Evolutionary conservation across 306 rosid species (phyloP), one percentile per base, ranked within the genome.

Genomic region (Begonia masoniana): DNA sequence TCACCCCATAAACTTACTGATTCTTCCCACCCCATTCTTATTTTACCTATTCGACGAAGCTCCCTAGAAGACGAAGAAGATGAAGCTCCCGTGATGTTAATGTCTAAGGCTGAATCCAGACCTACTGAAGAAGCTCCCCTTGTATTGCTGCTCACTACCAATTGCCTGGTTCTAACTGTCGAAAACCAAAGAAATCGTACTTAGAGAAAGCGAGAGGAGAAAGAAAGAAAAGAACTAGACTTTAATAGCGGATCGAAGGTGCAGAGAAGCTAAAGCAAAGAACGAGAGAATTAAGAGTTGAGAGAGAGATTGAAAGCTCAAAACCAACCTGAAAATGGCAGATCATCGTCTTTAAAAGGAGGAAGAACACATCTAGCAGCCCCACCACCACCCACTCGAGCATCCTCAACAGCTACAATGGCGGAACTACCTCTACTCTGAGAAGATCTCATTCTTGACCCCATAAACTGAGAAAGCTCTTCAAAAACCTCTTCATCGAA

Each of bases 401-500:
- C 41, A 68, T 81, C 68, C 6, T 76, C 42, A 15, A 57, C 46
- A 55, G 65, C 63, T 10, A 66, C 47, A 65, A 81, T 59, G 21
- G 74, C 43, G 6, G 75, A 60, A 61, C 54, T 56, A 46, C 26
- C 45, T 71, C 85, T 74, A 41, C 65, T 67, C 43, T 77, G 82
- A 13, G 87, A 75, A 15, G 79, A 64, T 59, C 96, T 75, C 76
- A 86, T 75, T 71, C 83, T 81, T 13, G 94, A 70, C 10, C 86
- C 99, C 94, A 91, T 83, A 58, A 91, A 91, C 67, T 77, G 96
- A 0, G 96, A 72, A 13, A 91, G 94, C 63, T 91, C 99, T 62
- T 83, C 99, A 50, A 86, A 91, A 41, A 91, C 99, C 15, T 91
- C 86, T 65, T 91, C 99, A 64, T 91, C 99, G 60, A 91, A 91